These are phyloP conservation scores for Flammula alnicola DNA, from an alignment of 1,284 basidiomycete genomes.

Conservation along the genomic window DNA sequence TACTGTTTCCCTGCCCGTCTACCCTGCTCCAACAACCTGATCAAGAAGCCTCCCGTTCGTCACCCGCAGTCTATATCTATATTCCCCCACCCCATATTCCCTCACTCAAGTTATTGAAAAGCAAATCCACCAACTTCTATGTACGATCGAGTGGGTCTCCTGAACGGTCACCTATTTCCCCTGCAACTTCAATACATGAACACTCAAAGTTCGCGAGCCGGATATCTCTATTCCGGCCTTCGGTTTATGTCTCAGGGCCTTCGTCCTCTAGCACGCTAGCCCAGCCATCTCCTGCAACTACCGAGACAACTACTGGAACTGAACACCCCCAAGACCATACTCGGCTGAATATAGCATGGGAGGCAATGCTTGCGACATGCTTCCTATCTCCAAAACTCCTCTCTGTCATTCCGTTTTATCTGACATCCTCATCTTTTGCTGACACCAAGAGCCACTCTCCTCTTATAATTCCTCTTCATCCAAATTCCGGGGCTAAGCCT, in stretches of 20 bases:
- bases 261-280: constrained; percentile 7
- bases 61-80: constrained; percentile 8
- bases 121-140: constrained; percentile 19
- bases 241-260: neutral
- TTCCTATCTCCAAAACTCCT: constrained; percentile 61
- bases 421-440: constrained; percentile 59
- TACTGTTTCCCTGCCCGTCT: constrained; percentile 65
- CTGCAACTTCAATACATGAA: constrained; percentile 5
- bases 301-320: constrained; percentile 7
- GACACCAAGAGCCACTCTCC: constrained; percentile 56
- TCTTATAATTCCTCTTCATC: constrained; percentile 60
- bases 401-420: constrained; percentile 70
- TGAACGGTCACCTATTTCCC: constrained; percentile 2
- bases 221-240: constrained; percentile 2
- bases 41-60: constrained; percentile 9
- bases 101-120: constrained; percentile 18
- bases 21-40: constrained; percentile 30
- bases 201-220: neutral
- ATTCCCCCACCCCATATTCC: too few species aligned
- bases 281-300: constrained; percentile 5
- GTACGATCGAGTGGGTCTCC: constrained; percentile 12
- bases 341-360: constrained; percentile 65
- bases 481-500: constrained; percentile 41
- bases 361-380: constrained; percentile 63
- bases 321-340: constrained; percentile 65